phyloP scores from a whole-genome alignment of 345 rosid genomes.

The Eucalyptus marginata region DNA sequence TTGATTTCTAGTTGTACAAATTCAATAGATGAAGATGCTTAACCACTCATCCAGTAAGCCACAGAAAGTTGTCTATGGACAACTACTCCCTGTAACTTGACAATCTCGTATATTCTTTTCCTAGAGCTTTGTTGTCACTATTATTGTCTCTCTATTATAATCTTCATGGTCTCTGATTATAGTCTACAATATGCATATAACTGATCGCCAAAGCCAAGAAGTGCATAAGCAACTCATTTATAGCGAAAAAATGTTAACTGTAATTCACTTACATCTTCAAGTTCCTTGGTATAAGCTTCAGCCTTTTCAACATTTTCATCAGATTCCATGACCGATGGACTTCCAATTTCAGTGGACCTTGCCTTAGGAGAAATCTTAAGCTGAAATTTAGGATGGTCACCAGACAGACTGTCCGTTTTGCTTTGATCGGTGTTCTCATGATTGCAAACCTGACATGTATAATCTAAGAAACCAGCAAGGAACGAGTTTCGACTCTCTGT shows the following conservation, averaged over 20 bases:
- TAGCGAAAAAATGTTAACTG: background rate
- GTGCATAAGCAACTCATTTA: background rate
- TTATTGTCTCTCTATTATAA: background rate
- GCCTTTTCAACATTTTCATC: conserved; percentile 55
- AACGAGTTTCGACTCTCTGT: background rate
- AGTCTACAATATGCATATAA: background rate
- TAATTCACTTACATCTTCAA: conserved; percentile 58
- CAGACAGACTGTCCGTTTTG: conserved; percentile 1
- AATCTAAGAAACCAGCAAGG: background rate
- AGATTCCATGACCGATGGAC: conserved; percentile 20
- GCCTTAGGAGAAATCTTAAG: conserved; percentile 13
- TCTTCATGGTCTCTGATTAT: background rate
- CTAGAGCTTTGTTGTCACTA: background rate
- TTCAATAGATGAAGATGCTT: background rate
- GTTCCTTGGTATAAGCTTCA: conserved; percentile 70
- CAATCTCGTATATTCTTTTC: background rate
- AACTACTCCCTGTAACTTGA: background rate
- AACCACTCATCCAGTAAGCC: background rate
- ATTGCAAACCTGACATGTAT: conserved; percentile 10
- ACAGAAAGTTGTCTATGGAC: background rate
- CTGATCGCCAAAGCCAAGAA: background rate
- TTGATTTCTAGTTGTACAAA: background rate
- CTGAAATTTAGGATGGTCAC: conserved; percentile 6
- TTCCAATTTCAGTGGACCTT: conserved; percentile 26
- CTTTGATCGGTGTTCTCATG: conserved; percentile 8